Conservation (phyloP, 78 protist species). For the Dictyostelium firmibasis region DNA sequence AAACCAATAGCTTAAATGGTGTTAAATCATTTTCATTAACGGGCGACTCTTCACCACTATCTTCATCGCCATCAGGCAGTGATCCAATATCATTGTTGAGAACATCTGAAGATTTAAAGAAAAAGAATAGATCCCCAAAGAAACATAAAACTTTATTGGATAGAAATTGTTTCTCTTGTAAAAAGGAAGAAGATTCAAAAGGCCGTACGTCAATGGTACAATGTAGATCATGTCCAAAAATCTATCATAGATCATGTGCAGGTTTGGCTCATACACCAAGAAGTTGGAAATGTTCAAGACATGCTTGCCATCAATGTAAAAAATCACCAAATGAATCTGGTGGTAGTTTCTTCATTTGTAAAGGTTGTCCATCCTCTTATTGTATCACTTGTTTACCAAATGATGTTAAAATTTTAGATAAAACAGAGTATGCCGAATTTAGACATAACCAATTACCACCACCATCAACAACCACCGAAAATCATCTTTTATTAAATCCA, state of each 20-base stretch:
- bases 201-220: constrained; percentile 67
- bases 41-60: neutral
- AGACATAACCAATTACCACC: constrained; percentile 1
- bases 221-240: constrained; percentile 72
- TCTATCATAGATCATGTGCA: constrained; percentile 68
- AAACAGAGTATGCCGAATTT: constrained; percentile 21
- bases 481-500: constrained; percentile 8
- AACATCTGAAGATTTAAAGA: neutral
- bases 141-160: constrained; percentile 37
- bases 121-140: constrained; percentile 37
- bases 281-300: constrained; percentile 72
- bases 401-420: constrained; percentile 42
- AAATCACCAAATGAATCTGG: constrained; percentile 72
- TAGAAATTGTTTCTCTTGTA: constrained; percentile 52
- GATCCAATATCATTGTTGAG: neutral
- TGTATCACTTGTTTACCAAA: constrained; percentile 74
- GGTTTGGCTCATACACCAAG: constrained; percentile 60
- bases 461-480: neutral
- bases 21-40: neutral
- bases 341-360: constrained; percentile 65
- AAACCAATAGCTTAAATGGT: neutral
- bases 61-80: neutral
- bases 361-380: constrained; percentile 52
- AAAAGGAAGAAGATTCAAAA: constrained; percentile 51
- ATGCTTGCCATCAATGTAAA: constrained; percentile 36